These are phyloP conservation scores for Hypericum androsaemum DNA, from an alignment of 345 rosid genomes.

Conservation along the genomic window DNA sequence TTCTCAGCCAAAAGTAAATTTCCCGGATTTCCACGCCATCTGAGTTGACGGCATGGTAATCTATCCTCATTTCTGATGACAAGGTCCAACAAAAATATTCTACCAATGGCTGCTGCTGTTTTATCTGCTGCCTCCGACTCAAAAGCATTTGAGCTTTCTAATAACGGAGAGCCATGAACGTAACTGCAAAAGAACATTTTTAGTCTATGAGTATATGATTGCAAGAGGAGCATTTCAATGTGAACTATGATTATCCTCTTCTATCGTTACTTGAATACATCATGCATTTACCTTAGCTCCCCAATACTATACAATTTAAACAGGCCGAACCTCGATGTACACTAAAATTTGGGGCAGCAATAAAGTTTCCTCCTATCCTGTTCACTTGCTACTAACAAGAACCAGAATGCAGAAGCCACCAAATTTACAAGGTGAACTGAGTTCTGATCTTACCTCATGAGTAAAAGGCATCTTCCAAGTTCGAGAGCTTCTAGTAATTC, in stretches of 20 bases:
- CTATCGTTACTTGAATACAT: too few relatives aligned
- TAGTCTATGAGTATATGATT: too few relatives aligned
- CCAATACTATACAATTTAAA: too few relatives aligned
- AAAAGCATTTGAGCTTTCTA: conserved; percentile 72
- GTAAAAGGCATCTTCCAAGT: conserved; percentile 86
- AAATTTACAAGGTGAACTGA: neutral
- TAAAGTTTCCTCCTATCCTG: too few relatives aligned
- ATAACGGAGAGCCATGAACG: conserved; percentile 87
- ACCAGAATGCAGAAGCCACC: too few relatives aligned
- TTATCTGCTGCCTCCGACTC: conserved; percentile 66
- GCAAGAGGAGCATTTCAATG: too few relatives aligned
- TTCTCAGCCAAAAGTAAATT: conserved; percentile 79
- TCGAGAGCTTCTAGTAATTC: conserved; percentile 98
- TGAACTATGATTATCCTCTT: too few relatives aligned
- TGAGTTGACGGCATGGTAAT: conserved; percentile 79
- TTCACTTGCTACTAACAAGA: too few relatives aligned
- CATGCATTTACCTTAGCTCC: too few relatives aligned
- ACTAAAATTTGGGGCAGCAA: too few relatives aligned
- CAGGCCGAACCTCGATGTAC: too few relatives aligned
- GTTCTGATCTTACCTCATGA: conserved; percentile 60
- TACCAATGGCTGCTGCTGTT: conserved; percentile 81
- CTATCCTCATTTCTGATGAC: conserved; percentile 95
- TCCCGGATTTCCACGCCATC: conserved; percentile 98
- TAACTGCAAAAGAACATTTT: conserved; percentile 43
- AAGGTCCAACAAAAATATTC: conserved; percentile 85